Evolutionary conservation across 139 green algal genomes (phyloP).

Genomic region (Deuterostichococcus epilithicus): DNA sequence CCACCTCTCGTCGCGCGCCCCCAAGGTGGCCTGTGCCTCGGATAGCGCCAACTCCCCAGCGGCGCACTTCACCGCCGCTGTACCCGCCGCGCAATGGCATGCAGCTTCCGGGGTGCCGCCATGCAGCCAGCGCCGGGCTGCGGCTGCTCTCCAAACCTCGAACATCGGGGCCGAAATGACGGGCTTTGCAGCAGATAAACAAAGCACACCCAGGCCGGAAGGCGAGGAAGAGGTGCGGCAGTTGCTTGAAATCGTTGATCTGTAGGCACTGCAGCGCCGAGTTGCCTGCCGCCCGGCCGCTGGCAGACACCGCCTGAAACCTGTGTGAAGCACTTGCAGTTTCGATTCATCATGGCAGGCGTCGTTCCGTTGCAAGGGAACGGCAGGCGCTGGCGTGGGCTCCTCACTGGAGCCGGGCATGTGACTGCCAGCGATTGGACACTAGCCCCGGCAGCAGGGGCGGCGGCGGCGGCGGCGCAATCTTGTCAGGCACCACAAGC

Average conservation of each 20-base stretch:
- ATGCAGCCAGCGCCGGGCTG: no score
- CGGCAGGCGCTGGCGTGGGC: no score
- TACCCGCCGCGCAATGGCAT: no score
- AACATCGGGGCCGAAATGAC: neutral
- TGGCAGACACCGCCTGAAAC: slow-evolving; percentile 53
- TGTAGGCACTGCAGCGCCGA: slow-evolving; percentile 80
- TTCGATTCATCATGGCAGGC: no score
- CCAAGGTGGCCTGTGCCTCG: slow-evolving; percentile 43
- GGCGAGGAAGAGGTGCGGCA: slow-evolving; percentile 82
- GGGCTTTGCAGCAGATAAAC: neutral
- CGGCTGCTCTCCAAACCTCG: no score
- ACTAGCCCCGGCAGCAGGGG: no score
- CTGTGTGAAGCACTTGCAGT: slow-evolving; percentile 31
- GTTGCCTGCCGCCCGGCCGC: slow-evolving; percentile 25
- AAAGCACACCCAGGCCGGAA: slow-evolving; percentile 63
- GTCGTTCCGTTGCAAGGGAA: no score
- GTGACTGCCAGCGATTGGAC: no score
- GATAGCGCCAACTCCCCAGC: slow-evolving; percentile 51
- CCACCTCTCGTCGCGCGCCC: slow-evolving; percentile 74
- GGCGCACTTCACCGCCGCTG: no score
- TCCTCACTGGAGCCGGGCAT: no score
- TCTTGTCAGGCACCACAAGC: no score
- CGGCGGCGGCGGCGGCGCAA: no score
- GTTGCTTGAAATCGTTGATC: slow-evolving; percentile 93
- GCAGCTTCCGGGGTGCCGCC: neutral